phyloP scores from a whole-genome alignment of 345 rosid genomes.

The Hibiscus tridactylites region DNA sequence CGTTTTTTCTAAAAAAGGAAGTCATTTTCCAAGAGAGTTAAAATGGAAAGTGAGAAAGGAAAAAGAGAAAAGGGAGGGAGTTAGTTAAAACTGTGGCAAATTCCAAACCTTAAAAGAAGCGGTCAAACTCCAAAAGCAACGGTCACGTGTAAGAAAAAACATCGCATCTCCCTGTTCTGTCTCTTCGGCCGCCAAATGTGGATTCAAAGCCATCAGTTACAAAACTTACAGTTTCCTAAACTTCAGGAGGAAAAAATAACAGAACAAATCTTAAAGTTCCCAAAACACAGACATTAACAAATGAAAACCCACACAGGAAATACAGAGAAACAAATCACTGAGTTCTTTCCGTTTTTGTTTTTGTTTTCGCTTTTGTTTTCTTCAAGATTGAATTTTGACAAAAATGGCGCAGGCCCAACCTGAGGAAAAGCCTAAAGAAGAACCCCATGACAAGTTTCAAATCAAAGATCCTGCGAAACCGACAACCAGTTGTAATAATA shows the following conservation, averaged over 20 bases:
- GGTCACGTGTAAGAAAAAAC: constrained; percentile 20
- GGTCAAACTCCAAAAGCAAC: constrained; percentile 38
- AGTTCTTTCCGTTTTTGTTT: neutral
- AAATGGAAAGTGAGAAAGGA: neutral
- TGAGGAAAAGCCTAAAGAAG: constrained; percentile 25
- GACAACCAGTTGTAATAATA: neutral
- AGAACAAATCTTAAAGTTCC: constrained; percentile 12
- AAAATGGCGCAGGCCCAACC: constrained; percentile 47
- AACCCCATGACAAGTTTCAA: constrained; percentile 11
- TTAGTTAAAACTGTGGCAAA: neutral
- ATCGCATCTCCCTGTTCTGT: neutral
- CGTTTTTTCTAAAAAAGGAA: too few species aligned
- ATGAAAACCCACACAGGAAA: neutral
- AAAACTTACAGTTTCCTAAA: constrained; percentile 32
- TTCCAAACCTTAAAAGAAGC: constrained; percentile 12
- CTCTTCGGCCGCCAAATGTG: constrained; percentile 36
- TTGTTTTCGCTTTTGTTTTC: too few species aligned
- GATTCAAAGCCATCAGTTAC: constrained; percentile 16
- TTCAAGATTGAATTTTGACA: neutral
- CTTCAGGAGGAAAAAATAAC: constrained; percentile 27
- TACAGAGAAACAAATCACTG: neutral
- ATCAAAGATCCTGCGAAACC: neutral
- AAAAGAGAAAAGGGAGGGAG: neutral
- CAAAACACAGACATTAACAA: neutral
- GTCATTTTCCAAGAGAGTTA: neutral